Conservation (phyloP, 768 basidiomycete species). For the Termitomyces sp. region DNA sequence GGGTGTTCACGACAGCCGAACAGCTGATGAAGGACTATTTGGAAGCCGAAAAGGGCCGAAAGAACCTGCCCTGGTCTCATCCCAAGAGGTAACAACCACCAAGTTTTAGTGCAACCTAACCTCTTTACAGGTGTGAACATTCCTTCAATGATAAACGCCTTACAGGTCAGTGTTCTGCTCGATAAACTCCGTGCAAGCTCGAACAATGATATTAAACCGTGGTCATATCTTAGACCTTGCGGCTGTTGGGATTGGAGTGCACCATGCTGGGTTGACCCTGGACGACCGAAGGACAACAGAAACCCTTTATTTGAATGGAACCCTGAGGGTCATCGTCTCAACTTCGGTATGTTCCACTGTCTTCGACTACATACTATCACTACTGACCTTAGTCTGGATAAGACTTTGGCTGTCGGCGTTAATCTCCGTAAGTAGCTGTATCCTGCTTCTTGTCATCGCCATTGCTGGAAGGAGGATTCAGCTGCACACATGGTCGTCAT, state of each 20-base stretch:
- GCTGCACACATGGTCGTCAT: conserved; percentile 93
- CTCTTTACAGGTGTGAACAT: conserved; percentile 43
- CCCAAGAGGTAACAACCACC: conserved; percentile 41
- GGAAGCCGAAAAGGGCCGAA: conserved; percentile 45
- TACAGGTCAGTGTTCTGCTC: conserved; percentile 38
- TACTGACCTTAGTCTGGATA: background rate
- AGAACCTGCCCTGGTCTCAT: conserved; percentile 65
- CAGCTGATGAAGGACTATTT: conserved; percentile 71
- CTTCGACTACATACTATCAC: background rate
- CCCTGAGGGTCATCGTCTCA: conserved; percentile 66
- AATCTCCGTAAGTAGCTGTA: conserved; percentile 72
- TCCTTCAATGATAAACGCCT: conserved; percentile 68
- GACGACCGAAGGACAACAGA: conserved; percentile 77
- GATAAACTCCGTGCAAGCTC: background rate
- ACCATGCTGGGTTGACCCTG: conserved; percentile 82
- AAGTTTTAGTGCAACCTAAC: background rate
- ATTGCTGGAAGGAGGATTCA: conserved; percentile 23
- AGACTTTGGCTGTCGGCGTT: conserved; percentile 96
- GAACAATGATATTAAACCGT: background rate
- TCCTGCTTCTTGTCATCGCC: background rate
- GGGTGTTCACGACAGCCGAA: conserved; percentile 67
- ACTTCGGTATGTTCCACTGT: conserved; percentile 63
- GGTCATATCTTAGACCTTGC: conserved; percentile 49
- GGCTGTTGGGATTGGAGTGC: conserved; percentile 77
- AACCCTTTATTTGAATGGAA: conserved; percentile 61